Percentiles rank a stretch among this genome's conserved stretches.
Conservation (phyloP, 345 rosid species). For the Hypericum androsaemum region DNA sequence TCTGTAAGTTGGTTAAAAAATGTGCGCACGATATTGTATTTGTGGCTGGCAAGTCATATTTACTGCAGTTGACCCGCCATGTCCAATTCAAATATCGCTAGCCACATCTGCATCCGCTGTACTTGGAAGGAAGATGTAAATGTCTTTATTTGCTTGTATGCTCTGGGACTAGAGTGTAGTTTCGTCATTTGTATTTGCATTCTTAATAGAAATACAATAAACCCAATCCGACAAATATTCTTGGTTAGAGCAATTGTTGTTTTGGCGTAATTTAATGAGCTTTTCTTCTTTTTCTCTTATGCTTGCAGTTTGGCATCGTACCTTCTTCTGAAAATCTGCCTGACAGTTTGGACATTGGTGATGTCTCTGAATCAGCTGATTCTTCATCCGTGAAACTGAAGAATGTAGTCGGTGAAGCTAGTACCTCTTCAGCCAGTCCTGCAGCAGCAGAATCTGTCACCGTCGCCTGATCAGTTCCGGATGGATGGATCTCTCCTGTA, state of each 20-base stretch:
- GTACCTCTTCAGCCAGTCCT: conserved; percentile 41
- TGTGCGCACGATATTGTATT: no score
- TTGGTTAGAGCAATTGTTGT: neutral
- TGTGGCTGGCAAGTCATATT: no score
- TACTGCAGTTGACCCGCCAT: no score
- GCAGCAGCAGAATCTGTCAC: conserved; percentile 15
- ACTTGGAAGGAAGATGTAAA: no score
- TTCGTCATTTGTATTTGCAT: no score
- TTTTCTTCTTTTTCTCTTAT: conserved; percentile 2
- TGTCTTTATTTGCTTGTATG: no score
- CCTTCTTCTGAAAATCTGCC: conserved; percentile 65
- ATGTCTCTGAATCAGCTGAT: conserved; percentile 41
- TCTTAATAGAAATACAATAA: no score
- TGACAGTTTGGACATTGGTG: conserved; percentile 77
- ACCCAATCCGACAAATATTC: neutral
- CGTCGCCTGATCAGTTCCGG: conserved; percentile 8
- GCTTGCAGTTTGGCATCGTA: conserved; percentile 35
- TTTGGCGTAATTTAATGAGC: neutral
- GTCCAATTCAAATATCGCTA: no score
- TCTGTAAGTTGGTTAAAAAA: no score
- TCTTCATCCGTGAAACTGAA: conserved; percentile 36
- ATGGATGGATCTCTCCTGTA: no score
- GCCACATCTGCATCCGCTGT: no score
- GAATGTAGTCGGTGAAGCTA: conserved; percentile 38
- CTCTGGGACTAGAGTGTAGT: no score